Conservation (phyloP, 305 asterid species). For the Fraxinus latifolia region DNA sequence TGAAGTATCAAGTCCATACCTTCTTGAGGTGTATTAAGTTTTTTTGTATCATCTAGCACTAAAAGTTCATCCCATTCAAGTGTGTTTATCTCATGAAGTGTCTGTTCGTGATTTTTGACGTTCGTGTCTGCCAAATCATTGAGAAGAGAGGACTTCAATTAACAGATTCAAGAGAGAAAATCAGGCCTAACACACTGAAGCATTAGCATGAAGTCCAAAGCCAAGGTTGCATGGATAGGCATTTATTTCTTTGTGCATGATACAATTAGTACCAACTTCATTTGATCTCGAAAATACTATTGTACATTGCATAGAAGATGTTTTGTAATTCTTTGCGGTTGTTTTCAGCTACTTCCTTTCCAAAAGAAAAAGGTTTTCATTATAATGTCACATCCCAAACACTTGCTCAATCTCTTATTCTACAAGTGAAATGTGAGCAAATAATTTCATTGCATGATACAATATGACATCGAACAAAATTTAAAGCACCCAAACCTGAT, state of each 20-base stretch:
- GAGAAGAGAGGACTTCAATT: constrained; percentile 16
- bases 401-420: neutral
- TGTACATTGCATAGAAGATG: constrained; percentile 5
- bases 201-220: constrained; percentile 8
- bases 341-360: neutral
- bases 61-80: constrained; percentile 98
- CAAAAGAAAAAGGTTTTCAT: constrained; percentile 5
- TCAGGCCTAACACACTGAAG: neutral
- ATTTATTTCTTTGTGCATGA: constrained; percentile 4
- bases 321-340: neutral
- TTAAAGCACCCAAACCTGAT: constrained; percentile 26
- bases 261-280: constrained; percentile 13
- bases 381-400: neutral
- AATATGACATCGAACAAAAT: neutral
- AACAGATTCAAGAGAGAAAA: constrained; percentile 19
- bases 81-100: constrained; percentile 82
- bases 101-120: constrained; percentile 58
- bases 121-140: constrained; percentile 43
- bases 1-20: constrained; percentile 37
- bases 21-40: constrained; percentile 43
- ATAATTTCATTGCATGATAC: neutral
- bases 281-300: constrained; percentile 4
- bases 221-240: neutral
- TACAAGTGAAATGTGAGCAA: constrained; percentile 10
- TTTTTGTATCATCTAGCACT: constrained; percentile 57